These are phyloP conservation scores for Fraxinus pennsylvanica DNA, from an alignment of 257 asterid species.

Conservation along the genomic window DNA sequence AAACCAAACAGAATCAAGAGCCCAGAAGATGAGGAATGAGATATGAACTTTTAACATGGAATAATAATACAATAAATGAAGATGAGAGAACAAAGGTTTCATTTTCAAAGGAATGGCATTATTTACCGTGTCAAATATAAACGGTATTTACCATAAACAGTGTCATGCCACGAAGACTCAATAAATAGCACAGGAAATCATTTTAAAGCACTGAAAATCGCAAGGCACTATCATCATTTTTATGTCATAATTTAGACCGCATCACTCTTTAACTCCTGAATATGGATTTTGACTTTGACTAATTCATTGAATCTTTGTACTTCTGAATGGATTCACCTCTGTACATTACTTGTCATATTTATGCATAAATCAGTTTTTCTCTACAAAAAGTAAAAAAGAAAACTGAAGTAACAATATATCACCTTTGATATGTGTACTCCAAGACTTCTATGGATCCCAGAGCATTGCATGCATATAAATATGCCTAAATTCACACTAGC, in stretches of 20 bases:
- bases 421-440: conserved; percentile 99
- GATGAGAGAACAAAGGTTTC: neutral
- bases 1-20: neutral
- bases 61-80: neutral
- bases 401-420: conserved; percentile 21
- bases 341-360: neutral
- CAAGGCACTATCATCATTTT: neutral
- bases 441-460: conserved; percentile 99
- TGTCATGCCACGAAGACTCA: neutral
- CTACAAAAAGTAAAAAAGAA: neutral
- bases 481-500: conserved; percentile 99
- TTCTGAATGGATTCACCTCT: neutral
- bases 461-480: conserved; percentile 98
- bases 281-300: neutral
- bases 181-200: neutral
- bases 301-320: neutral
- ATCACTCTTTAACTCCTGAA: neutral
- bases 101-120: neutral
- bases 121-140: neutral
- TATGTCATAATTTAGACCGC: neutral
- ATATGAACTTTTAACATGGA: neutral
- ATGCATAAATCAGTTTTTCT: neutral
- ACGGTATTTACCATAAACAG: neutral
- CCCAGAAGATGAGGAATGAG: neutral
- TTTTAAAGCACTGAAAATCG: neutral